Conservation (phyloP, 2,329 filamentous ascomycete species). For the Xylaria sp. region DNA sequence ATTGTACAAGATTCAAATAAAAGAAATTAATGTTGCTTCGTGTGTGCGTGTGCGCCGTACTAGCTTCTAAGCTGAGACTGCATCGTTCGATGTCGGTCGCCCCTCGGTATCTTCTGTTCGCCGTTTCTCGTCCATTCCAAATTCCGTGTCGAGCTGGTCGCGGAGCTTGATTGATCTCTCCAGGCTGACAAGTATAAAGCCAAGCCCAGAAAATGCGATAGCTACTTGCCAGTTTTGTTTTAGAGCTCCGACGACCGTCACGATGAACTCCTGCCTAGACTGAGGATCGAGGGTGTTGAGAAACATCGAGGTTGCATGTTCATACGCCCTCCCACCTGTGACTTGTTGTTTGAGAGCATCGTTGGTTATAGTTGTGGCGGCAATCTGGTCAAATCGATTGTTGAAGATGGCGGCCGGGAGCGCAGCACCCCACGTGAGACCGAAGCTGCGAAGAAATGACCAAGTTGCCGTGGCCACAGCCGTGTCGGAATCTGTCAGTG, state of each 20-base stretch:
- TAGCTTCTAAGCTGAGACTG: too few species aligned
- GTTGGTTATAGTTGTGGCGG: slow-evolving; percentile 26
- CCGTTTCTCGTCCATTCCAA: slow-evolving; percentile 11
- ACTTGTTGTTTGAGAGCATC: neutral
- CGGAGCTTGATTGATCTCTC: neutral
- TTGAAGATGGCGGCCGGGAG: slow-evolving; percentile 51
- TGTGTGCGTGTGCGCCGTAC: too few species aligned
- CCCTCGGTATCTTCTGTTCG: too few species aligned
- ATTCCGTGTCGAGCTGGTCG: slow-evolving; percentile 2
- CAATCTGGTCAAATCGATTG: slow-evolving; percentile 1
- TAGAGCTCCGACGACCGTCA: neutral
- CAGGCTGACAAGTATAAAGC: neutral
- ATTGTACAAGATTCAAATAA: too few species aligned
- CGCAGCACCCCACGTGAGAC: slow-evolving; percentile 49
- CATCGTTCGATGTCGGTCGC: too few species aligned
- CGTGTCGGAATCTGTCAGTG: slow-evolving; percentile 46
- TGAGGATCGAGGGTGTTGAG: neutral
- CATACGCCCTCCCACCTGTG: slow-evolving; percentile 3
- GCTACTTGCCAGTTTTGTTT: slow-evolving; percentile 4
- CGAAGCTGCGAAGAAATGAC: slow-evolving; percentile 50
- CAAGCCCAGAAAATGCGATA: neutral
- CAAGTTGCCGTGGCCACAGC: slow-evolving; percentile 47
- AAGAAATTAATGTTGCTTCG: too few species aligned
- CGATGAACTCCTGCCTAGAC: neutral
- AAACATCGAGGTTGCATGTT: neutral